Base-by-base conservation (phyloP, 306 rosid genomes). In the Trifolium fragiferum region DNA sequence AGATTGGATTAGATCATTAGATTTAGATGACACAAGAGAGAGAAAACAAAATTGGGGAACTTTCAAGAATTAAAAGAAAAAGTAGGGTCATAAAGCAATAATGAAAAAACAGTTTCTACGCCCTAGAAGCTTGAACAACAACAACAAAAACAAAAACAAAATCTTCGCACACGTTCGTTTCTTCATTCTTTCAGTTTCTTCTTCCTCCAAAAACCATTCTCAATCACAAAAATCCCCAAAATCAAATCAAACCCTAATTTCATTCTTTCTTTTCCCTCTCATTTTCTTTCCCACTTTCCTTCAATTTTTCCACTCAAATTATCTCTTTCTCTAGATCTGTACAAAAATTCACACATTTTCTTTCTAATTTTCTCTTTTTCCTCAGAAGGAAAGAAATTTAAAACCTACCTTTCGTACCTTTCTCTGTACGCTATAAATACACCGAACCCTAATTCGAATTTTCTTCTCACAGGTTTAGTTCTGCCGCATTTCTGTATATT, bases 401-500 rank as follows among this genome's bases (percentile, higher is more conserved):
- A 37, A 66, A 71, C 73, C 66, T 60, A 76, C 49, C 46, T 4
- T 27, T 66, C 12, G 20, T 32, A 68, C 11, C 46, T 38, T 32
- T 40, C 0, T 71, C 40, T 23, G 41, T 50, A 23, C 68, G 53
- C 68, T 47, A 62, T 13, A 67, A 37, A 7, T 73, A 72, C 61
- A 47, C 74, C 46, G 7, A 63, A 49, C 43, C 23, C 50, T 38
- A 40, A 65, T 68, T 55, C 25, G 15, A 10, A 51, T 68, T 25
- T 40, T 70, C 43, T 18, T 14, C 63, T 15, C 66, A 33, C 27
- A 54, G 60, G 30, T 73, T 57, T 76, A 47, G 78, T 27, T 67
- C 38, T 46, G 33, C 74, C 25, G 54, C 23, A 18, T 74, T 58
- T 64, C 55, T 79, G 84, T 72, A 76, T 76, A 78, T 77, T 76